These are phyloP conservation scores for Saraca asoca DNA, from an alignment of 331 rosid genomes.

Conservation along the genomic window DNA sequence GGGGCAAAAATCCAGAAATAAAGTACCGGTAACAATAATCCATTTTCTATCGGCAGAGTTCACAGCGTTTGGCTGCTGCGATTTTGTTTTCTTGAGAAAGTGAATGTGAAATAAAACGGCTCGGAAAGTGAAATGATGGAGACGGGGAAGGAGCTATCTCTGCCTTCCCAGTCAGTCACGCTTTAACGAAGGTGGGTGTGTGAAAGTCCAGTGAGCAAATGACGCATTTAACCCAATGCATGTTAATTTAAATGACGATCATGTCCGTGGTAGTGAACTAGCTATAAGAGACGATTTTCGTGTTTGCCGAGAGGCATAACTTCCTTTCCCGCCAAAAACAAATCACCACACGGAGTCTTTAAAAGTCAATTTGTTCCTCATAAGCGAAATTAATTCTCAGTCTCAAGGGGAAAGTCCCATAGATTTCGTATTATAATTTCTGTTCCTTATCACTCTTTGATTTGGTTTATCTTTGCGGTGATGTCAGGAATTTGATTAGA, in stretches of 20 bases:
- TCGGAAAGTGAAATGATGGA: too few species aligned
- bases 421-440: not conserved
- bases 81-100: conserved; percentile 8
- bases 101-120: too few species aligned
- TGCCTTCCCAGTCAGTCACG: not conserved
- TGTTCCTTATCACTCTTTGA: not conserved
- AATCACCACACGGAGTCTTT: too few species aligned
- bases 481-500: too few species aligned
- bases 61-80: not conserved
- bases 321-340: conserved; percentile 36
- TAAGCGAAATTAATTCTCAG: not conserved
- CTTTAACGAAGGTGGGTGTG: conserved; percentile 20
- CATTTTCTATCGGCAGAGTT: conserved; percentile 7
- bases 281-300: not conserved
- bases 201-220: not conserved
- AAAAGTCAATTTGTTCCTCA: not conserved
- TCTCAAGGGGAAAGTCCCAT: too few species aligned
- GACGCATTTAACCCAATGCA: conserved; percentile 27
- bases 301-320: conserved; percentile 5
- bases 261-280: not conserved
- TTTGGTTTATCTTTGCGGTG: not conserved
- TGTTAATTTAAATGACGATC: not conserved
- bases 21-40: not conserved
- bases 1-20: conserved; percentile 8
- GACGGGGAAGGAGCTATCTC: conserved; percentile 4